Evolutionary conservation across 768 basidiomycete genomes (phyloP).

Genomic region (Clathrus columnatus): DNA sequence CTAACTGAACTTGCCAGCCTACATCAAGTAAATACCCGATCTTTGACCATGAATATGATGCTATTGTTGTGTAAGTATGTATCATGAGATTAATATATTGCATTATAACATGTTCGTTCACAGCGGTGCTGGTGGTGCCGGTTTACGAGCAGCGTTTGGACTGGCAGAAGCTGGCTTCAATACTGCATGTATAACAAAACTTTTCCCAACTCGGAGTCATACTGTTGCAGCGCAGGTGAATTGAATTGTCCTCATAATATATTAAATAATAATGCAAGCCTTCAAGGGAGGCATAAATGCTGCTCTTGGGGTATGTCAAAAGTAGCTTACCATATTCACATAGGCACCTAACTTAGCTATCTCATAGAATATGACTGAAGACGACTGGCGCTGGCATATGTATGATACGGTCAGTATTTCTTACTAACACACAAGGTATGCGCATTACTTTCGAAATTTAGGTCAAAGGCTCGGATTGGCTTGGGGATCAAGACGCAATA

Average conservation of each 20-base stretch:
- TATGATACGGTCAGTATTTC: conserved; percentile 70
- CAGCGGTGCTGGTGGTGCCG: conserved; percentile 96
- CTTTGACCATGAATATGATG: conserved; percentile 98
- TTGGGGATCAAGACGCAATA: conserved; percentile 98
- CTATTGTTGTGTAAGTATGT: conserved; percentile 84
- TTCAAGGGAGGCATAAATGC: conserved; percentile 94
- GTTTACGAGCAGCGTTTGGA: conserved; percentile 96
- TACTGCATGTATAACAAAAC: conserved; percentile 97
- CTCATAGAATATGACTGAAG: conserved; percentile 92
- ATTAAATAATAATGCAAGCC: conserved; percentile 13
- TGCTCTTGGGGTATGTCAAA: conserved; percentile 63
- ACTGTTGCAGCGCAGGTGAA: conserved; percentile 92
- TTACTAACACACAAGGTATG: too few relatives aligned
- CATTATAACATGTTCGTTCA: conserved; percentile 7
- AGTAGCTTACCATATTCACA: not conserved
- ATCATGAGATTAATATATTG: not conserved
- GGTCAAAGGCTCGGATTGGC: conserved; percentile 99
- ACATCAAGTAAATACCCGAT: conserved; percentile 87
- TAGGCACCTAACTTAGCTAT: conserved; percentile 22
- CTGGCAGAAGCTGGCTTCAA: conserved; percentile 97
- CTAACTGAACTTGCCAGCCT: conserved; percentile 22
- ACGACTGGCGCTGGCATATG: conserved; percentile 99
- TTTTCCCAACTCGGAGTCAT: conserved; percentile 97
- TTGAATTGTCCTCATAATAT: not conserved
- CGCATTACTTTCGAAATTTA: too few relatives aligned